These are phyloP conservation scores for Wickerhamomyces sp. DNA, from an alignment of 1,139 yeast genomes.

Conservation along the genomic window DNA sequence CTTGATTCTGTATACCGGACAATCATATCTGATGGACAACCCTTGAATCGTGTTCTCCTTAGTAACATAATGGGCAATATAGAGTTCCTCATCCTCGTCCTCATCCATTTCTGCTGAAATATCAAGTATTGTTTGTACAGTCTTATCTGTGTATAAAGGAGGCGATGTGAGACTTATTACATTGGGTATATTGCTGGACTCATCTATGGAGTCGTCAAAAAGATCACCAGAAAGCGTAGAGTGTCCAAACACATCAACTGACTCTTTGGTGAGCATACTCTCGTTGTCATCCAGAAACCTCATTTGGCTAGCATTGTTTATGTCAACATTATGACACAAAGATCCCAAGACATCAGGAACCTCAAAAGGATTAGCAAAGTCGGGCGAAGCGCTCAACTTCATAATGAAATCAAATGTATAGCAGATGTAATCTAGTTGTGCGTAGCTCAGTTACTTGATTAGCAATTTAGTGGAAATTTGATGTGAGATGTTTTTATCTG, in stretches of 20 bases:
- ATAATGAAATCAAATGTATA: too few species aligned
- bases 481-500: too few species aligned
- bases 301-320: neutral
- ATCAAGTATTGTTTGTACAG: neutral
- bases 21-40: slow-evolving; percentile 5
- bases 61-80: slow-evolving; percentile 7
- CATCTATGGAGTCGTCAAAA: neutral
- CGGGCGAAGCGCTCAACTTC: neutral
- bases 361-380: neutral
- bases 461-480: too few species aligned
- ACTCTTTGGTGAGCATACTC: neutral
- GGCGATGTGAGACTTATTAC: too few species aligned
- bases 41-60: slow-evolving; percentile 8
- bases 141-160: neutral
- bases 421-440: neutral
- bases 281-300: neutral
- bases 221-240: neutral
- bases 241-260: neutral
- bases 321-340: neutral
- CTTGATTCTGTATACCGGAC: slow-evolving; percentile 2
- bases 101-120: neutral
- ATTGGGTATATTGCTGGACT: neutral
- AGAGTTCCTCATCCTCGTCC: neutral
- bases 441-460: too few species aligned
- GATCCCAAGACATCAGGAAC: neutral